phyloP scores from a whole-genome alignment of 2,329 filamentous ascomycete species.

The Fusarium nygamai region DNA sequence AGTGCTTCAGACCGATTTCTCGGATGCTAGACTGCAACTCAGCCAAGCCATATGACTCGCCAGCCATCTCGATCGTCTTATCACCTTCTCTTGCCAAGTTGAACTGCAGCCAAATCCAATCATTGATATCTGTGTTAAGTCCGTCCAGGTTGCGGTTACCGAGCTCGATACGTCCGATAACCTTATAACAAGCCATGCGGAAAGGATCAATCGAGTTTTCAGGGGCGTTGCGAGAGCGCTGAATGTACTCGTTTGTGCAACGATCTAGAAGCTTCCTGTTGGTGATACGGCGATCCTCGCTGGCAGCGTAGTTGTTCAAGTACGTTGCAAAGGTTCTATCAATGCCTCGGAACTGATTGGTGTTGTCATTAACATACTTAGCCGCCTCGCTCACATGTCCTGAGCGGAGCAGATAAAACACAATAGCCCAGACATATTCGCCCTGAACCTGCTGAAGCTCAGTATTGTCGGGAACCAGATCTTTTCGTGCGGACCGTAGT shows the following conservation, averaged over 20 bases:
- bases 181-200: conserved; percentile 97
- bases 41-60: conserved; percentile 70
- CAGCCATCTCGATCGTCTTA: conserved; percentile 70
- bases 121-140: conserved; percentile 71
- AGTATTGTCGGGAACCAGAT: conserved; percentile 82
- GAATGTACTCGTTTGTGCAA: conserved; percentile 89
- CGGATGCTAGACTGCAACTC: conserved; percentile 82
- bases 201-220: conserved; percentile 93
- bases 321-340: conserved; percentile 92
- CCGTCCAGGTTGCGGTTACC: conserved; percentile 71
- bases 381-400: conserved; percentile 87
- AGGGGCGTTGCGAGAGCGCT: conserved; percentile 83
- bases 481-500: conserved; percentile 80
- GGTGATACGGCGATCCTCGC: conserved; percentile 76
- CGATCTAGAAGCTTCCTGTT: conserved; percentile 83
- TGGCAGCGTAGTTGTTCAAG: conserved; percentile 83
- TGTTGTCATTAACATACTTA: conserved; percentile 83
- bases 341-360: conserved; percentile 84
- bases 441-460: conserved; percentile 82
- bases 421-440: conserved; percentile 91
- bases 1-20: conserved; percentile 92
- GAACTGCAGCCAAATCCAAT: conserved; percentile 79
- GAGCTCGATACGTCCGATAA: conserved; percentile 83
- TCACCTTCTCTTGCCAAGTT: conserved; percentile 74
- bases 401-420: conserved; percentile 90